Conservation (phyloP, 2,329 filamentous ascomycete species). For the Ophiostoma sp. region DNA sequence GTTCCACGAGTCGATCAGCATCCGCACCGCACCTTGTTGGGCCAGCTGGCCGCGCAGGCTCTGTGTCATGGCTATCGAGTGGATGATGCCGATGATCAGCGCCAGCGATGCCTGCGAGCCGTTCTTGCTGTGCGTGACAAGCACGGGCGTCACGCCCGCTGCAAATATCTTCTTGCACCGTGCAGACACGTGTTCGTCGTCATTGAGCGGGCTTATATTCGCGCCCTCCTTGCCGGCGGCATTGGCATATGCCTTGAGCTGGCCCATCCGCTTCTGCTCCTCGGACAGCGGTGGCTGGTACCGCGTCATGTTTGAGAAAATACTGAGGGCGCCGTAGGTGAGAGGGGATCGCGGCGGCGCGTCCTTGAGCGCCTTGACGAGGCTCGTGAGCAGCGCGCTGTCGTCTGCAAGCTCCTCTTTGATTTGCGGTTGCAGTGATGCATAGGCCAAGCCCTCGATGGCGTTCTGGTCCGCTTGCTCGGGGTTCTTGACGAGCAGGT, state of each 20-base stretch:
- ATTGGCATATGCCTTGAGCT: conserved; percentile 92
- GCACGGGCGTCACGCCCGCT: conserved; percentile 67
- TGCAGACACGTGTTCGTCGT: conserved; percentile 66
- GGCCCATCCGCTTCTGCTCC: conserved; percentile 84
- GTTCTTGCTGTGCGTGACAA: conserved; percentile 70
- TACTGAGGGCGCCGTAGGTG: conserved; percentile 79
- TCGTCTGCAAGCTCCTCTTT: conserved; percentile 76
- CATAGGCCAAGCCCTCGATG: conserved; percentile 87
- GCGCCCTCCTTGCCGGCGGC: conserved; percentile 57
- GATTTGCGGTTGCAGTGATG: conserved; percentile 76
- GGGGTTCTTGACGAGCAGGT: conserved; percentile 56
- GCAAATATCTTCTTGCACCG: conserved; percentile 76
- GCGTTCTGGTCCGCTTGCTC: conserved; percentile 50
- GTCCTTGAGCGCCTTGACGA: conserved; percentile 59
- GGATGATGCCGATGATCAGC: conserved; percentile 69
- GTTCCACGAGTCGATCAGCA: conserved; percentile 67
- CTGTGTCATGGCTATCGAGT: conserved; percentile 68
- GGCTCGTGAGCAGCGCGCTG: conserved; percentile 58
- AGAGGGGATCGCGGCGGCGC: conserved; percentile 61
- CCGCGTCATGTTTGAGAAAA: conserved; percentile 76
- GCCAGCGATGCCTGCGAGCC: conserved; percentile 64
- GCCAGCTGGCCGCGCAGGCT: conserved; percentile 72
- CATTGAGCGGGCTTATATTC: conserved; percentile 61
- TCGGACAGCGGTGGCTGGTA: conserved; percentile 75
- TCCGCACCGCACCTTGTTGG: conserved; percentile 87